These are phyloP conservation scores for Diplodia seriata DNA, from an alignment of 2,329 filamentous ascomycete genomes.

Conservation along the genomic window DNA sequence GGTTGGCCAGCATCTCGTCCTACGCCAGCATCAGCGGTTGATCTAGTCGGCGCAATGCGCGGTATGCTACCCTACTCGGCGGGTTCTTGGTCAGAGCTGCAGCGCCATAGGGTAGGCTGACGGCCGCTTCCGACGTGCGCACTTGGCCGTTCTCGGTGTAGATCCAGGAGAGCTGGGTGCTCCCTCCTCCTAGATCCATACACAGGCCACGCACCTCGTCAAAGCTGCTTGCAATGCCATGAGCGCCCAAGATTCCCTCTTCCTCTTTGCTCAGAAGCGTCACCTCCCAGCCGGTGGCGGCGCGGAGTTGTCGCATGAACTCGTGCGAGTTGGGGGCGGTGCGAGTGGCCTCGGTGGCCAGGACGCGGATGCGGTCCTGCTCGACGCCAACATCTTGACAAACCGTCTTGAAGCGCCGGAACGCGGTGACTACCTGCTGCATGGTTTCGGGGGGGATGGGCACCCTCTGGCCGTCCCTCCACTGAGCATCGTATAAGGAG, in stretches of 20 bases:
- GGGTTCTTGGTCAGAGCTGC: slow-evolving; percentile 62
- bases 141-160: slow-evolving; percentile 57
- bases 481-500: slow-evolving; percentile 84
- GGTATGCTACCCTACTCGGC: slow-evolving; percentile 4
- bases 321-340: slow-evolving; percentile 75
- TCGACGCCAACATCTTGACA: slow-evolving; percentile 75
- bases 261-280: slow-evolving; percentile 77
- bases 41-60: slow-evolving; percentile 38
- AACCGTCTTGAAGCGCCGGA: slow-evolving; percentile 74
- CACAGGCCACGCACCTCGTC: slow-evolving; percentile 75
- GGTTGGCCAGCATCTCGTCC: slow-evolving; percentile 62
- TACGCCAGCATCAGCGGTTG: slow-evolving; percentile 36
- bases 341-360: slow-evolving; percentile 89
- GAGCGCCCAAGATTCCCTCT: slow-evolving; percentile 81
- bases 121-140: slow-evolving; percentile 59
- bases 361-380: slow-evolving; percentile 69
- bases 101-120: slow-evolving; percentile 74
- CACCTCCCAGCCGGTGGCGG: slow-evolving; percentile 71
- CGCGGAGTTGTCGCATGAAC: slow-evolving; percentile 70
- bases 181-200: slow-evolving; percentile 84
- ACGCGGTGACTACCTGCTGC: slow-evolving; percentile 66
- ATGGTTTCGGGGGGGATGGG: slow-evolving; percentile 69
- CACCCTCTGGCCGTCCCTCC: slow-evolving; percentile 48
- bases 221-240: slow-evolving; percentile 81
- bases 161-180: slow-evolving; percentile 74